Conservation (phyloP, 331 rosid species). For the Saraca asoca region DNA sequence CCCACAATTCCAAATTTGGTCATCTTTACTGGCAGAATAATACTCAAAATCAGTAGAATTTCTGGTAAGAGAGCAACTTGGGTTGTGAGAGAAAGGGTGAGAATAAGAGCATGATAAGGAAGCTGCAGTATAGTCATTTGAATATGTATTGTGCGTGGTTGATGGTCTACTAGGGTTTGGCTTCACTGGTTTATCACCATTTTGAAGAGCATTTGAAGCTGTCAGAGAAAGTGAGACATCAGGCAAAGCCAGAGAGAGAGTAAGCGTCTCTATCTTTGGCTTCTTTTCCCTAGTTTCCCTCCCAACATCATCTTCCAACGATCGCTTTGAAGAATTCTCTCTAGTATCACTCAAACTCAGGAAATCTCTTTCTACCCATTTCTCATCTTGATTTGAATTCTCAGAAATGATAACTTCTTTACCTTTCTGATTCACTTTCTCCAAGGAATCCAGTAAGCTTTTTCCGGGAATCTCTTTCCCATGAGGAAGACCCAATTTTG, state of each 20-base stretch:
- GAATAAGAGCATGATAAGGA: slow-evolving; percentile 86
- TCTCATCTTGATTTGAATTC: slow-evolving; percentile 56
- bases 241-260: slow-evolving; percentile 88
- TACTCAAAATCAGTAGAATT: slow-evolving; percentile 82
- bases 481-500: slow-evolving; percentile 55
- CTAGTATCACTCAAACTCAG: slow-evolving; percentile 69
- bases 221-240: slow-evolving; percentile 86
- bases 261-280: slow-evolving; percentile 77
- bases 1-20: slow-evolving; percentile 92
- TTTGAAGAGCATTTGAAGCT: slow-evolving; percentile 82
- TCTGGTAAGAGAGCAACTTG: slow-evolving; percentile 91
- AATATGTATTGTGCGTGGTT: slow-evolving; percentile 59
- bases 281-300: slow-evolving; percentile 70
- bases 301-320: slow-evolving; percentile 59
- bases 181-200: slow-evolving; percentile 51
- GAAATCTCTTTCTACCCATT: slow-evolving; percentile 94
- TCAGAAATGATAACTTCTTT: slow-evolving; percentile 59
- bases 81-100: slow-evolving; percentile 79
- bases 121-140: slow-evolving; percentile 80
- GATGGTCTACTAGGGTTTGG: slow-evolving; percentile 66
- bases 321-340: slow-evolving; percentile 70
- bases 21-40: slow-evolving; percentile 73
- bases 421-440: slow-evolving; percentile 60
- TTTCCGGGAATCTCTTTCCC: slow-evolving; percentile 49
- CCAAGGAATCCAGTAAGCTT: slow-evolving; percentile 52